Base-by-base conservation (phyloP, 2,329 filamentous ascomycete genomes). In the Cordyceps tenuipes region DNA sequence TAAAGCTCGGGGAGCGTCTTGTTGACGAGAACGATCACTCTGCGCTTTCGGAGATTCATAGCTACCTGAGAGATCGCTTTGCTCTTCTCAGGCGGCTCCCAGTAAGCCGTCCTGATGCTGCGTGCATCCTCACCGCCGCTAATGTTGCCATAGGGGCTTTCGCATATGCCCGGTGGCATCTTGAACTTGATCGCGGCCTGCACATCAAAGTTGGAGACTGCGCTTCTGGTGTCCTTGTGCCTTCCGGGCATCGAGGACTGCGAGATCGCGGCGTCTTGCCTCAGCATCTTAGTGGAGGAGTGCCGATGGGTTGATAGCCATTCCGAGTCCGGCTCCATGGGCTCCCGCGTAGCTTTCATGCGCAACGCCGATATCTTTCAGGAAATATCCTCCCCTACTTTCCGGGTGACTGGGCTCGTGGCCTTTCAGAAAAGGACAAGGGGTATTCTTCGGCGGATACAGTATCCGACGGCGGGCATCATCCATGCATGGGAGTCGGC, bases 401-500 rank as follows among this genome's bases (percentile, higher is more conserved):
- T 88, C 66, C 78, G 83, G 31, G 86, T 88, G 65, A 88, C 86
- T 8, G 86, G 86, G 1, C 72, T 87, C 8, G 86, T 88, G 12
- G 86, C 85, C 2, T 89, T 89, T 66, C 86, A 89, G 64, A 88
- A 87, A 67, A 78, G 85, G 46, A 77, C 85, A 36, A 79, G 85
- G 49, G 77, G 78, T 13, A 76, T 88, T 36, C 69, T 88, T 23
- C 76, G 83, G 26, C 79, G 79, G 52, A 82, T 88, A 74, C 78
- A 82, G 53, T 81, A 80, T 63, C 86, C 86, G 21, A 86, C 83
- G 12, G 74, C 76, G n/a, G 85, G 84, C n/a, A 87, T 89, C 57
- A 72, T 89, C 31, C 79, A 81, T 60, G 85, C 86, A 3, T 89
- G 86, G 86, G 84, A 87, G 65, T 76, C 77, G 19, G 83, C 84